These are phyloP conservation scores for Rhynchospora pubera DNA, from an alignment of 176 grass and related monocot species.

Conservation along the genomic window DNA sequence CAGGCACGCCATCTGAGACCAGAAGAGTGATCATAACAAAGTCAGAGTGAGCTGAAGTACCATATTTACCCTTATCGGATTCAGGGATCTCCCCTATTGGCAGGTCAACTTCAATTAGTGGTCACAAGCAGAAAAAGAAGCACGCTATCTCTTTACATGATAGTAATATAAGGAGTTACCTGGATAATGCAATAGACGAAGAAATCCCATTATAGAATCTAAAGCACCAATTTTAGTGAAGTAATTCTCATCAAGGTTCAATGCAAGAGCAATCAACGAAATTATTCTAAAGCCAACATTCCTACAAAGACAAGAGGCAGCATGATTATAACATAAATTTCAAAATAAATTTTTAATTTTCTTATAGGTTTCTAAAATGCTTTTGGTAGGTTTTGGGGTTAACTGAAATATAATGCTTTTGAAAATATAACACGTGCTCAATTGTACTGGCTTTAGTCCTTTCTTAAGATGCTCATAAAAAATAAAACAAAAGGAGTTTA, in stretches of 20 bases:
- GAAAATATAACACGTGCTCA: neutral
- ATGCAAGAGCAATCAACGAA: constrained; percentile 60
- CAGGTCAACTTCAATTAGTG: neutral
- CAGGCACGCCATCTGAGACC: constrained; percentile 58
- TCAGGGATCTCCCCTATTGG: constrained; percentile 31
- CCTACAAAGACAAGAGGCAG: constrained; percentile 24
- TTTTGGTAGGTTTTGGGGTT: neutral
- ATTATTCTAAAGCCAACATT: constrained; percentile 38
- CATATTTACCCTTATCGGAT: constrained; percentile 50
- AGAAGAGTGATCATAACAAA: constrained; percentile 66
- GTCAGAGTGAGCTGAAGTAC: constrained; percentile 71
- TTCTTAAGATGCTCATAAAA: neutral
- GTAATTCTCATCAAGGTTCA: constrained; percentile 61
- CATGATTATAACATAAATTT: neutral
- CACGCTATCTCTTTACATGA: constrained; percentile 1
- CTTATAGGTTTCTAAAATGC: neutral
- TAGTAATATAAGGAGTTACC: constrained; percentile 24
- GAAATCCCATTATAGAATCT: constrained; percentile 19
- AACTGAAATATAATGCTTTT: neutral
- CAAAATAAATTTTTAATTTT: constrained; percentile 3
- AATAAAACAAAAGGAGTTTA: neutral
- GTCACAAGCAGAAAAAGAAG: neutral
- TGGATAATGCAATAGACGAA: constrained; percentile 77
- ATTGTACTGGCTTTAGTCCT: neutral
- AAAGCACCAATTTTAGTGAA: constrained; percentile 40